A percentile compares a stretch with the other conserved stretches of the same genome.
Evolutionary conservation across 1,139 yeast species (phyloP).

Genomic region (Scheffersomyces cryptocercus): DNA sequence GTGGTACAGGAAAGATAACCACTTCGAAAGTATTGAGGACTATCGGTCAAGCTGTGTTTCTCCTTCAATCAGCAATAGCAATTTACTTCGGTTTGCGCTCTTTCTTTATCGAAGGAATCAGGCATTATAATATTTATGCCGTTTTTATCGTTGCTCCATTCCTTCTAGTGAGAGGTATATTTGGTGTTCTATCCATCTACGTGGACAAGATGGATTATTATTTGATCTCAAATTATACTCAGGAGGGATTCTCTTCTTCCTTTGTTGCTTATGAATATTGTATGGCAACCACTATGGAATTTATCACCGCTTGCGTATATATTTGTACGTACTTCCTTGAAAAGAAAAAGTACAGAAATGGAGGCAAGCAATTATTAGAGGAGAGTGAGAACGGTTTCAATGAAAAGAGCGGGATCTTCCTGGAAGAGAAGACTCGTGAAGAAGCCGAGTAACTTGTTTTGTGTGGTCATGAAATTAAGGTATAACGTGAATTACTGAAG

Average conservation of each 20-base stretch:
- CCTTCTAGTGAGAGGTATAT: conserved; percentile 30
- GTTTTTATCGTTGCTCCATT: conserved; percentile 29
- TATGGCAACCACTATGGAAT: conserved; percentile 40
- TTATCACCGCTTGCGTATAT: conserved; percentile 25
- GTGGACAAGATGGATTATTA: conserved; percentile 32
- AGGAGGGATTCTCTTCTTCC: conserved; percentile 15
- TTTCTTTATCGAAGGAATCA: too few species aligned
- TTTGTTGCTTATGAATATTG: conserved; percentile 35
- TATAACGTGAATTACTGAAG: too few species aligned
- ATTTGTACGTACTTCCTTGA: conserved; percentile 17
- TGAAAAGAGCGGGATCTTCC: too few species aligned
- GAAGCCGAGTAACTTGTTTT: too few species aligned
- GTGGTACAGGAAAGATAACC: conserved; percentile 9
- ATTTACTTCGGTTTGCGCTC: conserved; percentile 15
- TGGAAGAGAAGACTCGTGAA: too few species aligned
- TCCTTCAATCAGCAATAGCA: conserved; percentile 22
- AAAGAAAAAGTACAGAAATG: background rate
- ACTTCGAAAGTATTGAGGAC: conserved; percentile 33
- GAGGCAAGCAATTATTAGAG: background rate
- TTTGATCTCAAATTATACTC: conserved; percentile 26
- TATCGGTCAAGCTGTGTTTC: conserved; percentile 33
- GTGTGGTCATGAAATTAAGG: too few species aligned
- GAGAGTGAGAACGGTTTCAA: too few species aligned
- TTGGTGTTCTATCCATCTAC: conserved; percentile 32
- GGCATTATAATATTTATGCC: conserved; percentile 15